Percentiles rank a stretch among this genome's conserved stretches.
Evolutionary conservation across 352 stramenopile species (phyloP).

Genomic region (Lagenidium sp.): DNA sequence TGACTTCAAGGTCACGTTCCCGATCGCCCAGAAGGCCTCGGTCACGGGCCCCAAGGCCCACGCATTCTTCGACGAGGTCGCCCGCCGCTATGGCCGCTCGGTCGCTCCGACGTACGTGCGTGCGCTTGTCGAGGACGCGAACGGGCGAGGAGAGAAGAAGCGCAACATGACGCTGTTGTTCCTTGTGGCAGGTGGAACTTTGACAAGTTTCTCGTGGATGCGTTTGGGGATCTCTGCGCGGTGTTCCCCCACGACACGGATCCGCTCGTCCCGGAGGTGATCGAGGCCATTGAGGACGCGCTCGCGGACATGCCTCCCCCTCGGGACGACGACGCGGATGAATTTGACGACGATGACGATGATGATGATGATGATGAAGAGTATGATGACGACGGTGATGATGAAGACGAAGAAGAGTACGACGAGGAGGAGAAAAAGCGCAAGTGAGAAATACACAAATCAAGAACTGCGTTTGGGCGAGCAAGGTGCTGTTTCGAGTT

Average conservation of each 20-base stretch:
- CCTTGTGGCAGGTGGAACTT: slow-evolving; percentile 58
- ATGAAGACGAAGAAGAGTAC: neutral
- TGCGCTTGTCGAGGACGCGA: neutral
- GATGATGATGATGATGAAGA: slow-evolving; percentile 3
- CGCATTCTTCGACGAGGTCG: slow-evolving; percentile 55
- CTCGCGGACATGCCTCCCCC: slow-evolving; percentile 29
- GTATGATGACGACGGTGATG: neutral
- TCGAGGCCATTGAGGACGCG: slow-evolving; percentile 55
- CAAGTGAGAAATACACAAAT: neutral
- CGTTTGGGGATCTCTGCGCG: slow-evolving; percentile 42
- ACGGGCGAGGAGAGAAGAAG: neutral
- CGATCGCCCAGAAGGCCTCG: slow-evolving; percentile 32
- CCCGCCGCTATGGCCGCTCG: slow-evolving; percentile 49
- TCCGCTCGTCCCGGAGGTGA: slow-evolving; percentile 42
- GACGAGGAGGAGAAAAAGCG: neutral
- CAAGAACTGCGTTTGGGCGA: neutral
- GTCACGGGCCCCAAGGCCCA: slow-evolving; percentile 43
- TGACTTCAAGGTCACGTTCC: slow-evolving; percentile 35
- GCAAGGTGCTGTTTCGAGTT: no score
- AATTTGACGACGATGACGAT: neutral
- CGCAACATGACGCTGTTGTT: neutral
- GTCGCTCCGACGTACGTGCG: slow-evolving; percentile 44
- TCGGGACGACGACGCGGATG: slow-evolving; percentile 3
- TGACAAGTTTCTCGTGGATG: slow-evolving; percentile 74
- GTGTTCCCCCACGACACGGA: slow-evolving; percentile 73